phyloP scores from a whole-genome alignment of 352 stramenopile genomes.

The Phytopythium aichiense region DNA sequence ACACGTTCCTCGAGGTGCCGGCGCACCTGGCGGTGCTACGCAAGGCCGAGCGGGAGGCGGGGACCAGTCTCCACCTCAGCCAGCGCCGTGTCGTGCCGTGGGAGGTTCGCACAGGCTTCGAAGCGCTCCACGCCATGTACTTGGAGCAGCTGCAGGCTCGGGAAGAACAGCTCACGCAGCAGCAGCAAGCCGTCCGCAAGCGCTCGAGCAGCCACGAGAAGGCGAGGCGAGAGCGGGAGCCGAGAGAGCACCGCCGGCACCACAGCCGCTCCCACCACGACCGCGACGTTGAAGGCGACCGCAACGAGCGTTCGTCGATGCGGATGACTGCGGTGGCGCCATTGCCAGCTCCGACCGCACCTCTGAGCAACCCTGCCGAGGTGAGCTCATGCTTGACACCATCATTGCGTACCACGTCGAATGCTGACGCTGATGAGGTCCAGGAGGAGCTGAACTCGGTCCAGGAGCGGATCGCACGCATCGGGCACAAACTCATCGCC shows the following conservation, averaged over 20 bases:
- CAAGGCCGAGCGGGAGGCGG: conserved; percentile 38
- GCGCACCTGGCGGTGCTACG: conserved; percentile 43
- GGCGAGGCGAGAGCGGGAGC: neutral
- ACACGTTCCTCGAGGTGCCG: conserved; percentile 67
- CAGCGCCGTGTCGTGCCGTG: conserved; percentile 49
- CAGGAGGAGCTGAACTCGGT: conserved; percentile 18
- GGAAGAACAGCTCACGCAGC: conserved; percentile 9
- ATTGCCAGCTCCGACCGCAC: neutral
- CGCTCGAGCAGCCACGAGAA: conserved; percentile 5
- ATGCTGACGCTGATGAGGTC: neutral
- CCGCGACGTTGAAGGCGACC: neutral
- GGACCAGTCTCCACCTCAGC: conserved; percentile 44
- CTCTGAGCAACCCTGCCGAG: neutral
- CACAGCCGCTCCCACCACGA: conserved; percentile 6
- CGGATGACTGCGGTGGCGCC: conserved; percentile 3
- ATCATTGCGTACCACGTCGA: neutral
- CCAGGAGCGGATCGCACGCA: conserved; percentile 57
- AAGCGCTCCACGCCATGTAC: conserved; percentile 47
- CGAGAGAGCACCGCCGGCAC: conserved; percentile 3
- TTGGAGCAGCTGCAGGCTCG: conserved; percentile 18
- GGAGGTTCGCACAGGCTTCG: conserved; percentile 44
- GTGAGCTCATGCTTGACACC: neutral
- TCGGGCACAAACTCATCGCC: conserved; percentile 64
- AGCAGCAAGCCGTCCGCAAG: conserved; percentile 17
- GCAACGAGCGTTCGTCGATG: neutral